A percentile compares a stretch with the other conserved stretches of the same genome.
These are phyloP conservation scores for Acacia confusa DNA, from an alignment of 306 rosid species.

Conservation along the genomic window DNA sequence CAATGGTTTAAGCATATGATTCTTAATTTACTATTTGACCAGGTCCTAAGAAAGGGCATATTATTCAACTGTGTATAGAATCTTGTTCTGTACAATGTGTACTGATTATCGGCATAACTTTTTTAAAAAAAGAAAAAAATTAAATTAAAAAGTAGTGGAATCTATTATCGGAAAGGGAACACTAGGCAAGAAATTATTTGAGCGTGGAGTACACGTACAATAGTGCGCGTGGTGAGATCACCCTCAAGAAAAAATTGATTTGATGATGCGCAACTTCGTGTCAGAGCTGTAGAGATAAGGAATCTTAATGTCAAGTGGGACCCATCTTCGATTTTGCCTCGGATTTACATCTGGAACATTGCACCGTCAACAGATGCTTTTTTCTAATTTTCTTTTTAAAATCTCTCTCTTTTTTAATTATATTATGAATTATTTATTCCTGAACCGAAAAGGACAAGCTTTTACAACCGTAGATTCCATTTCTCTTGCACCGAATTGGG, in stretches of 20 bases:
- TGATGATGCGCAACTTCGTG: neutral
- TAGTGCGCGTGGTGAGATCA: conserved; percentile 34
- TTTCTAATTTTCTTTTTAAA: conserved; percentile 16
- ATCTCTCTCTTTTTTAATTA: too few species aligned
- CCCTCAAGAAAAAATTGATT: neutral
- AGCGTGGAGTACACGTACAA: neutral
- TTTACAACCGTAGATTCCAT: conserved; percentile 71
- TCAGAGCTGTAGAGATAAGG: conserved; percentile 58
- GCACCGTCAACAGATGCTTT: conserved; percentile 49
- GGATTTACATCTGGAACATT: conserved; percentile 49
- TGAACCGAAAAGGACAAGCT: conserved; percentile 43
- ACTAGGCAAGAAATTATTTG: neutral
- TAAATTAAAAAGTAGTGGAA: neutral
- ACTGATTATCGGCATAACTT: neutral
- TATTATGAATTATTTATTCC: neutral
- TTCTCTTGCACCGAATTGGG: conserved; percentile 54
- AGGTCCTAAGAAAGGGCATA: neutral
- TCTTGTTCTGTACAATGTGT: neutral
- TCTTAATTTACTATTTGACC: neutral
- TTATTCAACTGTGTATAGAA: neutral
- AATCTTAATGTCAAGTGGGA: conserved; percentile 46
- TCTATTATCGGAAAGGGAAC: neutral
- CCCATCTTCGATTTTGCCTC: conserved; percentile 54
- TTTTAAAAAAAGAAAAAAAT: neutral
- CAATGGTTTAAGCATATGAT: neutral